These are phyloP conservation scores for Poronia punctata DNA, from an alignment of 495 filamentous ascomycete genomes.

Conservation along the genomic window DNA sequence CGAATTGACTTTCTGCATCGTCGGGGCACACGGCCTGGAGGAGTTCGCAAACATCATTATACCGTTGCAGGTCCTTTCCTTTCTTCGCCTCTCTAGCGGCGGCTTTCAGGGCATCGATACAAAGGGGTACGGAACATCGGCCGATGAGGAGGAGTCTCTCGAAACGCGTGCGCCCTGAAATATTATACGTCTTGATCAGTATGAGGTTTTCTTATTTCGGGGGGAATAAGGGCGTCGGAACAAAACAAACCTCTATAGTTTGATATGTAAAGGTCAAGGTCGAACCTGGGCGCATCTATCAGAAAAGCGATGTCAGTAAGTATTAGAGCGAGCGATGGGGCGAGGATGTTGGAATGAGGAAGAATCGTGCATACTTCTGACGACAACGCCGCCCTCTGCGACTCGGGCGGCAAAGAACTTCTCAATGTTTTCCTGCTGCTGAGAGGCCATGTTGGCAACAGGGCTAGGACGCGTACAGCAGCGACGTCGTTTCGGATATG, in stretches of 20 bases:
- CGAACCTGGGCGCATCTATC: slow-evolving; percentile 80
- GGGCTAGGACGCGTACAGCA: no score
- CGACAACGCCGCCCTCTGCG: no score
- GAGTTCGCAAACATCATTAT: slow-evolving; percentile 59
- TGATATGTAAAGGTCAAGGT: slow-evolving; percentile 84
- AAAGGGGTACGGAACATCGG: slow-evolving; percentile 64
- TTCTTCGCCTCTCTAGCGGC: slow-evolving; percentile 71
- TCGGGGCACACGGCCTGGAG: slow-evolving; percentile 55
- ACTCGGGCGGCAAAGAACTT: no score
- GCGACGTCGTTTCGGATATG: no score
- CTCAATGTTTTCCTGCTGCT: no score
- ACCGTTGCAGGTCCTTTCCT: slow-evolving; percentile 65
- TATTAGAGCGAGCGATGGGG: no score
- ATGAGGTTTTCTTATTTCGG: slow-evolving; percentile 3
- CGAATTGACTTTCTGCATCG: slow-evolving; percentile 59
- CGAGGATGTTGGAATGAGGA: no score
- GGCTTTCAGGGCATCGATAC: slow-evolving; percentile 70
- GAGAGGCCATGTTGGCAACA: no score
- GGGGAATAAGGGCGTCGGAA: not conserved
- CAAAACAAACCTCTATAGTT: slow-evolving; percentile 71
- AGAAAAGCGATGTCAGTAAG: slow-evolving; percentile 2
- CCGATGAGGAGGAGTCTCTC: slow-evolving; percentile 79
- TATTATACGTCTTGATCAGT: not conserved
- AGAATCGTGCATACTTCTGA: no score
- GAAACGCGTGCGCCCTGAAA: slow-evolving; percentile 61